phyloP scores from a whole-genome alignment of 2,329 filamentous ascomycete species.

The Saccharata proteae region DNA sequence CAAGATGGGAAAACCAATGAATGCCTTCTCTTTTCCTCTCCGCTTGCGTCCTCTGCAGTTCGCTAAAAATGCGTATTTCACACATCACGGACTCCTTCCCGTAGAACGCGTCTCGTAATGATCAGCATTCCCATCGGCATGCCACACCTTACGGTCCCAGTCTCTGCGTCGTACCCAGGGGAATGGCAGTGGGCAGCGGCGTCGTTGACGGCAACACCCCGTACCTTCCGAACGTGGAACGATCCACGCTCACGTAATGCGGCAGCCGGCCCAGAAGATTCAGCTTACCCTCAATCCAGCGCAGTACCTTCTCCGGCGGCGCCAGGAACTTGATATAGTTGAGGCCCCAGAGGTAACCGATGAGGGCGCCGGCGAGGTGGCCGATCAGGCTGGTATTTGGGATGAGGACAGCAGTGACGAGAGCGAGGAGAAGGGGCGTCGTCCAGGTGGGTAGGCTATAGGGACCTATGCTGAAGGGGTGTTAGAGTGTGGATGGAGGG shows the following conservation, averaged over 20 bases:
- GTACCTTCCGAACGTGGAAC: conserved; percentile 90
- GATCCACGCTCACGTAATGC: conserved; percentile 87
- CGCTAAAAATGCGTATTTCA: no score
- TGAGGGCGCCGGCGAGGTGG: conserved; percentile 68
- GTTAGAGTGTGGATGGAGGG: conserved; percentile 27
- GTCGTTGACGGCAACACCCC: conserved; percentile 57
- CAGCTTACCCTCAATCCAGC: conserved; percentile 80
- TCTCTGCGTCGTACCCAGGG: conserved; percentile 2
- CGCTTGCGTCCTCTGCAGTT: no score
- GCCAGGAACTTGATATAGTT: conserved; percentile 83
- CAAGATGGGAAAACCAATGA: no score
- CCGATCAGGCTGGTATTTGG: conserved; percentile 76
- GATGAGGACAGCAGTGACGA: conserved; percentile 64
- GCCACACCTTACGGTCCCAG: conserved; percentile 2
- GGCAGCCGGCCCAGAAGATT: conserved; percentile 75
- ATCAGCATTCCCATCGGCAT: no score
- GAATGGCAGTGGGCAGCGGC: conserved; percentile 1
- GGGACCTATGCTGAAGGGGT: conserved; percentile 37
- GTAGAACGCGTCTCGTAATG: no score
- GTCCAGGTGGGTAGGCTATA: conserved; percentile 83
- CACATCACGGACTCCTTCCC: no score
- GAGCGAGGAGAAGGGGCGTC: conserved; percentile 64
- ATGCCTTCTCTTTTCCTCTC: no score
- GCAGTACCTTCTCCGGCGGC: conserved; percentile 75
- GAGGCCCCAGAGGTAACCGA: conserved; percentile 77